These are phyloP conservation scores for Colletotrichum sojae DNA, from an alignment of 2,329 filamentous ascomycete species.

Conservation along the genomic window DNA sequence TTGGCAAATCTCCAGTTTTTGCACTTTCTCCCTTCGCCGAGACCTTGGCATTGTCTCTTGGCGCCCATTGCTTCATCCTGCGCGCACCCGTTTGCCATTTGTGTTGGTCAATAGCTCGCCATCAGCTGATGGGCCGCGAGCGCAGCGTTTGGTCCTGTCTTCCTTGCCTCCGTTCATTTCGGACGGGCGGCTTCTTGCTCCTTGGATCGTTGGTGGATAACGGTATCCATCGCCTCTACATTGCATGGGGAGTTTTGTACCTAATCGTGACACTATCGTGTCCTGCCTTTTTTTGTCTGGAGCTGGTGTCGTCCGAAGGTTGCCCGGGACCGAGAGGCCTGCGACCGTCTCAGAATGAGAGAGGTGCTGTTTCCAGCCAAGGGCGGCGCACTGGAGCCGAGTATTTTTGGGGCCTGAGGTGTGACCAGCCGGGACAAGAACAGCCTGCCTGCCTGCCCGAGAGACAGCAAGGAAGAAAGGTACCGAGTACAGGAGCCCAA, in stretches of 20 bases:
- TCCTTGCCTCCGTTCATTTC: background rate
- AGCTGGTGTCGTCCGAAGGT: conserved; percentile 30
- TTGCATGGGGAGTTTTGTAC: background rate
- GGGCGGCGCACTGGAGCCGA: conserved; percentile 15
- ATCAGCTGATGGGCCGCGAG: conserved; percentile 37
- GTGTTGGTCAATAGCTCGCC: conserved; percentile 31
- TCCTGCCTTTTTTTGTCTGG: background rate
- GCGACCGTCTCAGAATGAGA: conserved; percentile 38
- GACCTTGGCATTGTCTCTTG: conserved; percentile 37
- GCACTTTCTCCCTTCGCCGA: conserved; percentile 34
- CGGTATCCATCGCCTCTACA: background rate
- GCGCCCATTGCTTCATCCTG: conserved; percentile 39
- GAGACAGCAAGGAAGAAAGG: background rate
- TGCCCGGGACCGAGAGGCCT: conserved; percentile 9
- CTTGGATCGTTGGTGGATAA: background rate
- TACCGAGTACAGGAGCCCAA: conserved; percentile 13
- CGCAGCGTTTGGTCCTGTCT: conserved; percentile 11
- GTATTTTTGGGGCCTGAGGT: conserved; percentile 32
- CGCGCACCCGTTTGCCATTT: conserved; percentile 33
- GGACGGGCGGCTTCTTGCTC: background rate
- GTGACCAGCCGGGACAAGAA: conserved; percentile 31
- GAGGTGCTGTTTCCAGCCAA: conserved; percentile 34
- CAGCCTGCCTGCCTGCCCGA: background rate
- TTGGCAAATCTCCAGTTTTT: conserved; percentile 40
- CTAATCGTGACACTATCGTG: background rate